Percentiles rank a stretch among this genome's conserved stretches.
Evolutionary conservation across 2,329 filamentous ascomycete species (phyloP).

Genomic region (Graphiopsis chlorocephala): DNA sequence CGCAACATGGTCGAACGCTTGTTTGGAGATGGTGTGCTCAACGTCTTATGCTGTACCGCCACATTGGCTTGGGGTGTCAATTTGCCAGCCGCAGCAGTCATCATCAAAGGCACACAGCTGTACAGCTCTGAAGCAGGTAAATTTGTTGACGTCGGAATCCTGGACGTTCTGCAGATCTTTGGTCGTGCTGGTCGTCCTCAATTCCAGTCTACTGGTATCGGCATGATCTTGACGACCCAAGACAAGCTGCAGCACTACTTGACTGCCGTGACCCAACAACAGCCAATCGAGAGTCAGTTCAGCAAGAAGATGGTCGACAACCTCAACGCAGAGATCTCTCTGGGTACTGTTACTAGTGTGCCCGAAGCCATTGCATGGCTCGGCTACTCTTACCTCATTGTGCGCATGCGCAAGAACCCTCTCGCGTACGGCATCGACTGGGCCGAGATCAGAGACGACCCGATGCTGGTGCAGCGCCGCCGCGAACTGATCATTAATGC

Average conservation of each 20-base stretch:
- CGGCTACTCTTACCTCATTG: slow-evolving; percentile 95
- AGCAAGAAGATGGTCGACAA: slow-evolving; percentile 94
- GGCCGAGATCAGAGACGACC: slow-evolving; percentile 85
- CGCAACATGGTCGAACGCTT: slow-evolving; percentile 93
- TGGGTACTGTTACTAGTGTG: slow-evolving; percentile 94
- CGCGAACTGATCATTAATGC: slow-evolving; percentile 85
- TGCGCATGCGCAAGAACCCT: slow-evolving; percentile 91
- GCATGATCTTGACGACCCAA: slow-evolving; percentile 96
- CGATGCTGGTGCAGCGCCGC: slow-evolving; percentile 78
- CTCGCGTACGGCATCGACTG: slow-evolving; percentile 93
- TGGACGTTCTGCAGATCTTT: slow-evolving; percentile 97
- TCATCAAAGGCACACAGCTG: slow-evolving; percentile 97
- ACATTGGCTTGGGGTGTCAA: slow-evolving; percentile 99
- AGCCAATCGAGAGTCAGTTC: slow-evolving; percentile 96
- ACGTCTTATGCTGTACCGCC: slow-evolving; percentile 96
- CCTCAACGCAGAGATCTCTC: slow-evolving; percentile 86
- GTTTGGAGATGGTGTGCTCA: slow-evolving; percentile 88
- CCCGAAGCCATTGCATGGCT: slow-evolving; percentile 95
- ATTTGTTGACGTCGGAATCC: slow-evolving; percentile 91
- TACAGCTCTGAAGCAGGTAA: slow-evolving; percentile 97
- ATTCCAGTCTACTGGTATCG: slow-evolving; percentile 95
- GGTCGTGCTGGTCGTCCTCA: slow-evolving; percentile 96
- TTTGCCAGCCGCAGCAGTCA: slow-evolving; percentile 88
- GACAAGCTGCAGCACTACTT: slow-evolving; percentile 91
- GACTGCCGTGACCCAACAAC: slow-evolving; percentile 87